Evolutionary conservation across 495 filamentous ascomycete species (phyloP).

Genomic region (Aspergillus sparsus): DNA sequence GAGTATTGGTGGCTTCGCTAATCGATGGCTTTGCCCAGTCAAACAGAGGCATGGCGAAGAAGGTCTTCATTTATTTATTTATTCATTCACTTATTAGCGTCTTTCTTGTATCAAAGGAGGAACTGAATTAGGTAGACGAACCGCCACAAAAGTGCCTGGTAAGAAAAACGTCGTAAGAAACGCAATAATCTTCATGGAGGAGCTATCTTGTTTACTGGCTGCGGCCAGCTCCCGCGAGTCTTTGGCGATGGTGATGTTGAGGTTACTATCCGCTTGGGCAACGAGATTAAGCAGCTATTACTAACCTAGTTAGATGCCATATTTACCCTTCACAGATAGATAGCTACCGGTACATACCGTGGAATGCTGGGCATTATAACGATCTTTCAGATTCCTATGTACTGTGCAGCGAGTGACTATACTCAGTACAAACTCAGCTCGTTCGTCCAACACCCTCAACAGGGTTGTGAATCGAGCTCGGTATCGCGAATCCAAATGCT

Average conservation of each 20-base stretch:
- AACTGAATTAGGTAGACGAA: background rate
- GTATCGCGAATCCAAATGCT: background rate
- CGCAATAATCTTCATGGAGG: slow-evolving; percentile 43
- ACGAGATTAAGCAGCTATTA: slow-evolving; percentile 25
- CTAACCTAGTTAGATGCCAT: background rate
- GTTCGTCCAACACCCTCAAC: background rate
- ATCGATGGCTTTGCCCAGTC: background rate
- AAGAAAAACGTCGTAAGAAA: slow-evolving; percentile 41
- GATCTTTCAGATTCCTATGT: background rate
- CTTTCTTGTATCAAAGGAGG: background rate
- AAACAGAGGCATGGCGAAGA: slow-evolving; percentile 15
- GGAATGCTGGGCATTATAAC: background rate
- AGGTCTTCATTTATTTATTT: background rate
- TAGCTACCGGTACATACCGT: background rate
- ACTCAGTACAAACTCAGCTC: background rate
- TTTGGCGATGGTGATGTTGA: slow-evolving; percentile 29
- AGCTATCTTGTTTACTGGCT: slow-evolving; percentile 36
- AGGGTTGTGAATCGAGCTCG: background rate
- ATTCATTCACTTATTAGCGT: background rate
- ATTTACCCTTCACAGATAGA: background rate
- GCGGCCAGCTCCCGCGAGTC: slow-evolving; percentile 31
- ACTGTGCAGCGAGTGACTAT: background rate
- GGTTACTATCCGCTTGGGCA: slow-evolving; percentile 24
- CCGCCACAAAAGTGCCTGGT: slow-evolving; percentile 35
- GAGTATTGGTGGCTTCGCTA: background rate